A percentile compares a stretch with the other conserved stretches of the same genome.
Conservation (phyloP, 2,329 filamentous ascomycete species). For the Apiospora rasikravindrae region DNA sequence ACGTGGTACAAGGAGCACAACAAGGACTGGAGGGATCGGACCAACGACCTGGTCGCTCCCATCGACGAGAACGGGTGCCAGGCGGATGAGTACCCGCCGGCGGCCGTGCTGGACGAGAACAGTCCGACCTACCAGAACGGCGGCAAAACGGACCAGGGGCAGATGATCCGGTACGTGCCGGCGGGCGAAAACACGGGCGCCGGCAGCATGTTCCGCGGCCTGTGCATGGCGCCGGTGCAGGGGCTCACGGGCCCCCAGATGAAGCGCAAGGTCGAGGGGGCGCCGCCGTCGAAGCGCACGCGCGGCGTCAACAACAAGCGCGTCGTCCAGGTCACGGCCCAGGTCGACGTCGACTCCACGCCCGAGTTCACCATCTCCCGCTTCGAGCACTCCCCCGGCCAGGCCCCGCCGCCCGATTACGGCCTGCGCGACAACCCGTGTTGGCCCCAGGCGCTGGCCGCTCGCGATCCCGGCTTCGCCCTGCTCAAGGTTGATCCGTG, state of each 20-base stretch:
- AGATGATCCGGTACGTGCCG: conserved; percentile 24
- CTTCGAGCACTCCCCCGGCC: neutral
- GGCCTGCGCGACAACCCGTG: conserved; percentile 31
- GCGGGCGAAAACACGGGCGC: conserved; percentile 23
- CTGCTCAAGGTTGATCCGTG: conserved; percentile 29
- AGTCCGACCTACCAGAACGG: conserved; percentile 1
- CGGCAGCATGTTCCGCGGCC: conserved; percentile 23
- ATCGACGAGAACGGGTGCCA: no score
- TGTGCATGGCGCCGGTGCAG: conserved; percentile 21
- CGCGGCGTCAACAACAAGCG: neutral
- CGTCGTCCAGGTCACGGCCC: conserved; percentile 13
- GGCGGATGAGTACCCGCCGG: conserved; percentile 20
- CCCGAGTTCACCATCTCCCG: conserved; percentile 23
- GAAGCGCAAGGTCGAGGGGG: conserved; percentile 1
- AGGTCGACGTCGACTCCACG: conserved; percentile 19
- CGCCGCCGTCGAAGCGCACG: neutral
- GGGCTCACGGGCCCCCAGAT: conserved; percentile 20
- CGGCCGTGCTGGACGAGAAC: neutral
- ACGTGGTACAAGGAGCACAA: neutral
- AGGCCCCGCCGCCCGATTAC: conserved; percentile 22
- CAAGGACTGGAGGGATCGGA: neutral
- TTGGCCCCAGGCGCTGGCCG: conserved; percentile 27
- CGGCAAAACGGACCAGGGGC: conserved; percentile 11
- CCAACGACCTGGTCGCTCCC: neutral
- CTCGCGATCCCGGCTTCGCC: conserved; percentile 30